Evolutionary conservation across 352 stramenopile genomes (phyloP).

Genomic region (Phytophthora kernoviae): DNA sequence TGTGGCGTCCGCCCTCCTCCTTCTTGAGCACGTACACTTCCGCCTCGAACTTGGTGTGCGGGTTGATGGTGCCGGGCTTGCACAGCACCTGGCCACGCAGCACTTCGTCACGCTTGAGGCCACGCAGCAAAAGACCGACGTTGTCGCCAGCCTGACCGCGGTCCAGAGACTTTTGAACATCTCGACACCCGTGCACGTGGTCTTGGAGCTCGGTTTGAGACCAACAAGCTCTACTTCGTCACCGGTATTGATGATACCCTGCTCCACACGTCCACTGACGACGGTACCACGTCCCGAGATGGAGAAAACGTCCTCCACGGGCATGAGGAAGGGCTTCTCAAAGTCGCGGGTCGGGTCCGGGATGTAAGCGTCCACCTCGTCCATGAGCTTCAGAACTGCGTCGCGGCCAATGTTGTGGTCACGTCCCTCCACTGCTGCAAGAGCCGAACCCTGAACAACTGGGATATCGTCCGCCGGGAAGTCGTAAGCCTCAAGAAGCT

Average conservation of each 20-base stretch:
- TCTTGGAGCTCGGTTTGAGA: slow-evolving; percentile 46
- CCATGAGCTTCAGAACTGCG: slow-evolving; percentile 94
- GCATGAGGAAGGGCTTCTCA: slow-evolving; percentile 98
- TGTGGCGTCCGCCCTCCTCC: slow-evolving; percentile 96
- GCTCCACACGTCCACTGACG: slow-evolving; percentile 95
- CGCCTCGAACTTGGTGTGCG: slow-evolving; percentile 94
- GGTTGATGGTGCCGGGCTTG: slow-evolving; percentile 88
- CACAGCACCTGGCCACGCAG: slow-evolving; percentile 89
- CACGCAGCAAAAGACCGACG: slow-evolving; percentile 93
- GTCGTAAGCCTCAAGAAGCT: slow-evolving; percentile 92
- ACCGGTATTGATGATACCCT: slow-evolving; percentile 77
- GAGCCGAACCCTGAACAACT: slow-evolving; percentile 93
- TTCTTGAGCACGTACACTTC: slow-evolving; percentile 97
- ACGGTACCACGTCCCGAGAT: slow-evolving; percentile 98
- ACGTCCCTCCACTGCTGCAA: slow-evolving; percentile 91
- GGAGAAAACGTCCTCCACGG: slow-evolving; percentile 97
- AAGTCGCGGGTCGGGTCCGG: slow-evolving; percentile 88
- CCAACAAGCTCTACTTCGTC: slow-evolving; percentile 60
- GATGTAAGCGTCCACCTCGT: slow-evolving; percentile 86
- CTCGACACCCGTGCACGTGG: slow-evolving; percentile 90
- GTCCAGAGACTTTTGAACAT: slow-evolving; percentile 98
- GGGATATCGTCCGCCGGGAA: slow-evolving; percentile 96
- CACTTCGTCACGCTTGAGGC: slow-evolving; percentile 95
- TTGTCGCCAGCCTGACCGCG: slow-evolving; percentile 96
- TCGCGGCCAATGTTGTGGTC: slow-evolving; percentile 88